Percentiles rank a stretch among this genome's conserved stretches.
Evolutionary conservation across 2,329 filamentous ascomycete species (phyloP).

Genomic region (Incumbomyces delicatus): DNA sequence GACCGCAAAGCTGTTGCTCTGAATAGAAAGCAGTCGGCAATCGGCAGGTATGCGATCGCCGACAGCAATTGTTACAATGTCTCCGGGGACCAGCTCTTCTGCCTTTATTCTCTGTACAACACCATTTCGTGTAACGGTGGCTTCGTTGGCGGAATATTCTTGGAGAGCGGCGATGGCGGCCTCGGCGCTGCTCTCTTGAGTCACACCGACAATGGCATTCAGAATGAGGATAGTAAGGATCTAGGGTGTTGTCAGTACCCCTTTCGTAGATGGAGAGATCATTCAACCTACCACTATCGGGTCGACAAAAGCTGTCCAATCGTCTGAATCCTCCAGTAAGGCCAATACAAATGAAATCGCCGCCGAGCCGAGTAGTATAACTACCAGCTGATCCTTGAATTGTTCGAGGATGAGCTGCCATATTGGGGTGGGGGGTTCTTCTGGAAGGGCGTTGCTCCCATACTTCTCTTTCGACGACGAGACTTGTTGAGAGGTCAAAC

Average conservation of each 20-base stretch:
- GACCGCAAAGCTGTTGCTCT: slow-evolving; percentile 94
- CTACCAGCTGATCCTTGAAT: slow-evolving; percentile 96
- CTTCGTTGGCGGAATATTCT: slow-evolving; percentile 97
- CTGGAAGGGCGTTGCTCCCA: slow-evolving; percentile 56
- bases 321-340: slow-evolving; percentile 83
- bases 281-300: slow-evolving; percentile 68
- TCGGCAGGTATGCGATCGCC: slow-evolving; percentile 92
- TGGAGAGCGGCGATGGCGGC: slow-evolving; percentile 96
- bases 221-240: slow-evolving; percentile 95
- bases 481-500: slow-evolving; percentile 43
- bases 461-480: slow-evolving; percentile 36
- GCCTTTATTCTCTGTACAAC: slow-evolving; percentile 75
- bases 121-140: slow-evolving; percentile 82
- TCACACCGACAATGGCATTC: slow-evolving; percentile 94
- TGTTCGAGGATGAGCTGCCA: slow-evolving; percentile 97
- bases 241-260: slow-evolving; percentile 34
- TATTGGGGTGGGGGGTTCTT: slow-evolving; percentile 89
- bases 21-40: slow-evolving; percentile 77
- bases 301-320: slow-evolving; percentile 96
- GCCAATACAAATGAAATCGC: slow-evolving; percentile 89
- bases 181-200: slow-evolving; percentile 96
- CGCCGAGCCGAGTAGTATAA: slow-evolving; percentile 87
- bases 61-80: slow-evolving; percentile 77
- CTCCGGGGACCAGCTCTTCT: slow-evolving; percentile 92
- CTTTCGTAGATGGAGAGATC: not conserved